Evolutionary conservation across 2,329 filamentous ascomycete species (phyloP).

Genomic region (Myriosclerotinia curreyana): DNA sequence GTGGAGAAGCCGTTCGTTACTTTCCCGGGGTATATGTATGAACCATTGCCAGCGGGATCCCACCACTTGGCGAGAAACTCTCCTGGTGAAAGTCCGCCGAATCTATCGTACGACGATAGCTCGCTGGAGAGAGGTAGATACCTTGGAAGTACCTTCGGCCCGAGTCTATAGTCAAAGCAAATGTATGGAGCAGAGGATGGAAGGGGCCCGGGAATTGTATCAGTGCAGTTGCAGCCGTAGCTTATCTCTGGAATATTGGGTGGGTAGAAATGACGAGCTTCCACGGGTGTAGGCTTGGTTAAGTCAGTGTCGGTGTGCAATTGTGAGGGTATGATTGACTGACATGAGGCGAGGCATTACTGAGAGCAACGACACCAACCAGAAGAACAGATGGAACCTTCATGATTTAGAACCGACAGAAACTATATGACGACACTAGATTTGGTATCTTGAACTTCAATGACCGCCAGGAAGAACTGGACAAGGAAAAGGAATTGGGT

Average conservation of each 20-base stretch:
- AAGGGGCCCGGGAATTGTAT: slow-evolving; percentile 2
- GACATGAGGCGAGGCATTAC: slow-evolving; percentile 15
- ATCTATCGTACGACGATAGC: slow-evolving; percentile 18
- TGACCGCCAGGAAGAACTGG: not conserved
- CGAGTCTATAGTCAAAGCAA: slow-evolving; percentile 13
- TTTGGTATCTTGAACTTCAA: not conserved
- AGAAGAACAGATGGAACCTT: slow-evolving; percentile 3
- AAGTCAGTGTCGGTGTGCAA: not conserved
- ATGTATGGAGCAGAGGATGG: slow-evolving; percentile 15
- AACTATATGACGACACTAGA: not conserved
- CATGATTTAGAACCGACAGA: not conserved
- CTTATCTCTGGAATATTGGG: not conserved
- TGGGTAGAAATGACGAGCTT: not conserved
- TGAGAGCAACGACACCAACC: slow-evolving; percentile 8
- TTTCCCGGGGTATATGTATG: not conserved
- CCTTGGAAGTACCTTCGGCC: slow-evolving; percentile 11
- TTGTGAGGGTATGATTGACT: not conserved
- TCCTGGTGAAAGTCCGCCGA: slow-evolving; percentile 14
- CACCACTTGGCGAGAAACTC: slow-evolving; percentile 17
- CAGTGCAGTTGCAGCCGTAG: slow-evolving; percentile 17
- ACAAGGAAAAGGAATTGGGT: not conserved
- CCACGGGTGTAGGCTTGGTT: not conserved
- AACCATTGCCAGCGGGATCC: not conserved
- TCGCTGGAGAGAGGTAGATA: slow-evolving; percentile 14
- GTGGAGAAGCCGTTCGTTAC: slow-evolving; percentile 14